A percentile compares a stretch with the other conserved stretches of the same genome.
phyloP scores from a whole-genome alignment of 495 filamentous ascomycete species.

The Durotheca rogersii region DNA sequence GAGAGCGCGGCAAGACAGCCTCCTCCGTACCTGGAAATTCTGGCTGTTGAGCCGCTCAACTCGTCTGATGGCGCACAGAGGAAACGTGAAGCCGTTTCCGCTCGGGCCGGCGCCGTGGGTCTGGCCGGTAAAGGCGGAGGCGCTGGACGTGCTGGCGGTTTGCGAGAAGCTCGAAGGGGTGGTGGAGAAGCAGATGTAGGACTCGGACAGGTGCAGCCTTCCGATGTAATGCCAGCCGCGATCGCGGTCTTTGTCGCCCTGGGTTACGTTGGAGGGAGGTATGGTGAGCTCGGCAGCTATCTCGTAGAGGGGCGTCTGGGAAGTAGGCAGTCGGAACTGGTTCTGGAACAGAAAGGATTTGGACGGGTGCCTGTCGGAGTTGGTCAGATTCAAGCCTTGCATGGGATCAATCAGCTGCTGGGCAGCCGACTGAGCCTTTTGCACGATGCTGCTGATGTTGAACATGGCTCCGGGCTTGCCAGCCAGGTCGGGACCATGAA shows the following conservation, averaged over 20 bases:
- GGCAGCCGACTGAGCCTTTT: constrained; percentile 69
- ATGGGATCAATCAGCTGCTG: constrained; percentile 88
- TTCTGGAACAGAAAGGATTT: constrained; percentile 92
- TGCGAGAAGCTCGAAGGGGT: constrained; percentile 84
- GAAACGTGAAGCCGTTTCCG: constrained; percentile 95
- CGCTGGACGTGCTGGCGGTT: constrained; percentile 70
- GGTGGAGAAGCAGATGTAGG: constrained; percentile 93
- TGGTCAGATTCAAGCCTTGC: constrained; percentile 64
- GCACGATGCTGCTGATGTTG: constrained; percentile 81
- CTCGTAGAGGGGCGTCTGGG: constrained; percentile 88
- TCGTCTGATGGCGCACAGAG: constrained; percentile 82
- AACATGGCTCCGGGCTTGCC: constrained; percentile 54
- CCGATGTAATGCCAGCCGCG: constrained; percentile 86
- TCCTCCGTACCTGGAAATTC: constrained; percentile 60
- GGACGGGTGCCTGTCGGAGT: constrained; percentile 75
- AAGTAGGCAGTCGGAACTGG: constrained; percentile 92
- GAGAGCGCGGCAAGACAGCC: neutral
- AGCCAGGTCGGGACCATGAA: constrained; percentile 32
- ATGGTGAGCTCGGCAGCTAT: constrained; percentile 94
- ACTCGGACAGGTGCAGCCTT: constrained; percentile 88
- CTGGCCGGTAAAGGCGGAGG: constrained; percentile 79
- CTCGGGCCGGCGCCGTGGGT: constrained; percentile 90
- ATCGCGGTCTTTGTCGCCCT: constrained; percentile 63
- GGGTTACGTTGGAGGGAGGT: constrained; percentile 59
- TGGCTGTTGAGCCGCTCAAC: constrained; percentile 91